A percentile compares a stretch with the other conserved stretches of the same genome.
phyloP scores from a whole-genome alignment of 2,329 filamentous ascomycete genomes.

The Botrytis tulipae region DNA sequence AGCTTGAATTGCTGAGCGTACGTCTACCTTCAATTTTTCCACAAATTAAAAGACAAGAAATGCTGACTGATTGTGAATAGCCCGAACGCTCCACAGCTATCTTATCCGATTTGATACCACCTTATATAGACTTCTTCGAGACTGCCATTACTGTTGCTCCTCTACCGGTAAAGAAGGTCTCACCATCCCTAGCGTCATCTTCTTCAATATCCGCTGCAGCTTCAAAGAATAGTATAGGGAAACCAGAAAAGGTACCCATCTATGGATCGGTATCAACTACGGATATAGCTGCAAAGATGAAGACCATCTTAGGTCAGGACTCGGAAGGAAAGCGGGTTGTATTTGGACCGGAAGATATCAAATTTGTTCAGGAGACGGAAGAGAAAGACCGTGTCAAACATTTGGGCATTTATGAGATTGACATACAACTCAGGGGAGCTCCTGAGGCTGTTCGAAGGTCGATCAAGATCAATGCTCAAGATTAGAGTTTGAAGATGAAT shows the following conservation, averaged over 20 bases:
- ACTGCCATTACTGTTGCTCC: constrained; percentile 37
- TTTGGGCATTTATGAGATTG: constrained; percentile 51
- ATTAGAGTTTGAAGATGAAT: constrained; percentile 26
- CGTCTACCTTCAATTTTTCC: constrained; percentile 18
- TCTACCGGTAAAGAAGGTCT: constrained; percentile 41
- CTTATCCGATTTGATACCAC: constrained; percentile 32
- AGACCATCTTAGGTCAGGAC: constrained; percentile 48
- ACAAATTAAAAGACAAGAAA: constrained; percentile 7
- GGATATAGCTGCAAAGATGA: constrained; percentile 51
- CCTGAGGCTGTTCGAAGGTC: constrained; percentile 43
- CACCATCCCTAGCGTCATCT: constrained; percentile 33
- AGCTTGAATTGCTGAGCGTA: constrained; percentile 34
- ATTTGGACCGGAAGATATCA: constrained; percentile 49
- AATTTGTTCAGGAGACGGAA: constrained; percentile 45
- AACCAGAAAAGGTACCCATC: constrained; percentile 38
- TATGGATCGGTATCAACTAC: constrained; percentile 53
- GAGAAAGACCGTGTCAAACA: constrained; percentile 49
- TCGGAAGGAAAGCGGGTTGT: constrained; percentile 51
- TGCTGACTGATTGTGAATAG: constrained; percentile 29
- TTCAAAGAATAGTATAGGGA: constrained; percentile 36
- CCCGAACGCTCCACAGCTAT: constrained; percentile 30
- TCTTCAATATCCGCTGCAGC: constrained; percentile 37
- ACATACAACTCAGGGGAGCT: constrained; percentile 50
- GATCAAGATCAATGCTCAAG: constrained; percentile 44
- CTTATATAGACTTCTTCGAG: constrained; percentile 36